Base-by-base conservation (phyloP, 768 basidiomycete genomes). In the Ramaria sp. region DNA sequence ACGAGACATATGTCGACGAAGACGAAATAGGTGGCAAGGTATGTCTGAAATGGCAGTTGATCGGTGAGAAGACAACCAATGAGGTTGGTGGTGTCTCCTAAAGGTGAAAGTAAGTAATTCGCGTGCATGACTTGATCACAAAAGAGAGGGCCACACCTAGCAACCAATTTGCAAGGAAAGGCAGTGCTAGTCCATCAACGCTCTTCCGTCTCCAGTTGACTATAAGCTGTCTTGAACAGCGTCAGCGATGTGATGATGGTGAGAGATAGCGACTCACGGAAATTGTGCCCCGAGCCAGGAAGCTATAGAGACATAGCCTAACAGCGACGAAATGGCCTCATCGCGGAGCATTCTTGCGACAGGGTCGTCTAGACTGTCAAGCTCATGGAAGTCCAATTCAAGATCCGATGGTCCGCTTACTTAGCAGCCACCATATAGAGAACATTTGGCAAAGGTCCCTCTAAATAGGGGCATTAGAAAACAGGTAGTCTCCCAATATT, bases 1-100 rank as follows among this genome's bases (percentile, higher is more conserved):
- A 94, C 71, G 24, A 98, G 74, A 28, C 75, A 71, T 48, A 81
- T 70, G 67, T 99, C 96, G 49, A 98, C 78, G 52, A 77, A 70
- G 62, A 88, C 85, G 64, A 97, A 99, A 67, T 99, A 99, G 0
- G 76, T 75, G 2, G 96, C 95, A 43, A 99, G 88, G 65, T 81
- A 89, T 39, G 81, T 95, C 70, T 98, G 95, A 67, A 99, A 98
- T 20, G 92, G 91, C 15, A 96, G 76, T 64, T 98, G 96, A 61
- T 85, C 78, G 2, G 96, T 98, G 52, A 99, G 73, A 56, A 97
- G 70, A 65, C 91, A 93, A 9, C 91, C 94, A 56, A 98, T 67
- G 28, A 98, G 76, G 67, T 98, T 98, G 18, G 93, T 92, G 22
- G 87, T 71, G 69, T 99, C 96, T 48, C 95, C 95, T 88, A 65